phyloP scores from a whole-genome alignment of 345 rosid species.

The Dipteronia sinensis region DNA sequence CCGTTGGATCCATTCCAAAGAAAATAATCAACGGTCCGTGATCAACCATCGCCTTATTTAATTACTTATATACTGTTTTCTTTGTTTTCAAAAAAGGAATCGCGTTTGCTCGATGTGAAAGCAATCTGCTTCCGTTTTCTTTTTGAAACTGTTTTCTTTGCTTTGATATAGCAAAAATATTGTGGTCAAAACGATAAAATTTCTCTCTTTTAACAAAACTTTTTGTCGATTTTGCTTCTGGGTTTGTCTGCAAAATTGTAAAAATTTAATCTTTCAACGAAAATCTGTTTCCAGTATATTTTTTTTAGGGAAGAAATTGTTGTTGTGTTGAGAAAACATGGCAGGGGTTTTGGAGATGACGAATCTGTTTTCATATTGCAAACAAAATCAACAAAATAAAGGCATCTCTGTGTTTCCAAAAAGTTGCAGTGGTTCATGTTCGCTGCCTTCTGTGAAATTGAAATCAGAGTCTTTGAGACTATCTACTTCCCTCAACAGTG shows the following conservation, averaged over 20 bases:
- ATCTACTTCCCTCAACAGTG: slow-evolving; percentile 15
- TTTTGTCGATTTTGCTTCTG: neutral
- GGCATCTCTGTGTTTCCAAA: slow-evolving; percentile 28
- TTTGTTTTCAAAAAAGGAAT: neutral
- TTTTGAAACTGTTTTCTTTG: too few species aligned
- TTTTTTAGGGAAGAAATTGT: neutral
- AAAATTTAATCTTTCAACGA: neutral
- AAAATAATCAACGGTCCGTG: neutral
- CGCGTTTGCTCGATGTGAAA: neutral
- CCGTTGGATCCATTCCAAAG: neutral
- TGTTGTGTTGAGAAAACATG: slow-evolving; percentile 37
- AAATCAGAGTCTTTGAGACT: slow-evolving; percentile 37
- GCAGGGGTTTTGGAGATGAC: slow-evolving; percentile 53
- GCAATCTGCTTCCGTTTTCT: neutral
- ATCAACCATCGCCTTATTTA: neutral
- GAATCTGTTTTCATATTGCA: slow-evolving; percentile 36
- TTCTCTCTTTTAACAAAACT: neutral
- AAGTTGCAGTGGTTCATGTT: slow-evolving; percentile 29
- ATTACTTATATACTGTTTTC: neutral
- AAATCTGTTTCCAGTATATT: neutral
- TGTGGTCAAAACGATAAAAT: neutral
- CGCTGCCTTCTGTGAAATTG: slow-evolving; percentile 31
- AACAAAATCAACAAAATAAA: slow-evolving; percentile 27
- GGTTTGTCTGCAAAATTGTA: neutral
- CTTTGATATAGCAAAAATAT: neutral